These are phyloP conservation scores for Talaromyces liani DNA, from an alignment of 495 filamentous ascomycete genomes.

Conservation along the genomic window DNA sequence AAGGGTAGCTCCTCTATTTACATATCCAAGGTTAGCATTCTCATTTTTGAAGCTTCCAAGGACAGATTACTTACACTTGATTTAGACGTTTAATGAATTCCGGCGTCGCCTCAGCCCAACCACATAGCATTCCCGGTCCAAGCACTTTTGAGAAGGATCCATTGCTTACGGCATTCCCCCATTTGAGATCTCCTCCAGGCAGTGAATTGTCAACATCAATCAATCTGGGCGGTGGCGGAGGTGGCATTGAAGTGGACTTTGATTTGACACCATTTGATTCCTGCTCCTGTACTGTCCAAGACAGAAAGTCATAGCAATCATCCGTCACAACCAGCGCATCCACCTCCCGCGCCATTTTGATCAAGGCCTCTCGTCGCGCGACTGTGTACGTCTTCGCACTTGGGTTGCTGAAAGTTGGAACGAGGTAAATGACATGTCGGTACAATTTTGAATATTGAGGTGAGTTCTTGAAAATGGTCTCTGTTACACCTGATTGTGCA, in stretches of 20 bases:
- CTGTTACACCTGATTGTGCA: conserved; percentile 2
- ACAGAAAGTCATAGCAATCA: conserved; percentile 73
- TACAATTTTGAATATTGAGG: conserved; percentile 49
- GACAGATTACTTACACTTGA: conserved; percentile 32
- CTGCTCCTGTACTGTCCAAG: conserved; percentile 31
- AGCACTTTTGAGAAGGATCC: conserved; percentile 65
- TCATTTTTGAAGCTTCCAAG: no score
- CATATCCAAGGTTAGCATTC: background rate
- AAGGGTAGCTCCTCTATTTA: conserved; percentile 44
- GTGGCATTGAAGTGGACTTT: background rate
- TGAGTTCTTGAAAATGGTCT: conserved; percentile 15
- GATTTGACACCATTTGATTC: background rate
- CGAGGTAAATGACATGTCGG: conserved; percentile 63
- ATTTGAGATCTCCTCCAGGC: conserved; percentile 17
- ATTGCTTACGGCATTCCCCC: conserved; percentile 62
- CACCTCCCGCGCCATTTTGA: conserved; percentile 51
- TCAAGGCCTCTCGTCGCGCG: conserved; percentile 41
- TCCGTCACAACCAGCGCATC: conserved; percentile 63
- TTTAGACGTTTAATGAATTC: conserved; percentile 50
- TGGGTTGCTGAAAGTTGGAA: conserved; percentile 64
- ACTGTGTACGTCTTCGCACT: conserved; percentile 55
- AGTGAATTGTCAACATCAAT: background rate
- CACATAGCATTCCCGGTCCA: conserved; percentile 58
- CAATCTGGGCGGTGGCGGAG: background rate
- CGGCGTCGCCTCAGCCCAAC: conserved; percentile 62